Conservation (phyloP, 192 early-diverging fungal genomes). For the Coemansia sp. region DNA sequence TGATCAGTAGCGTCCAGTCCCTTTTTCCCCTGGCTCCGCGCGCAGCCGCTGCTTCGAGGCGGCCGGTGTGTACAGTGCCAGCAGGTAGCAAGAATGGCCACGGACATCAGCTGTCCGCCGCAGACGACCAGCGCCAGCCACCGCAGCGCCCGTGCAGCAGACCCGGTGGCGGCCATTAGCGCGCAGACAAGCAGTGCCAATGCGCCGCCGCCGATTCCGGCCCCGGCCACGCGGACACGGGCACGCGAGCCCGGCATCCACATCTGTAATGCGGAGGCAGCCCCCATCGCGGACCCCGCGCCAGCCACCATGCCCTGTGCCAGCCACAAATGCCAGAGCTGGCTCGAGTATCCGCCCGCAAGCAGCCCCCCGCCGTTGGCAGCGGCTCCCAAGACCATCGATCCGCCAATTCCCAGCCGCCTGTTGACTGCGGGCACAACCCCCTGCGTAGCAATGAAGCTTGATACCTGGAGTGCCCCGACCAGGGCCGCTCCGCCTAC, state of each 20-base stretch:
- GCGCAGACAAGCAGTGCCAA: background rate
- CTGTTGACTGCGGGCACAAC: background rate
- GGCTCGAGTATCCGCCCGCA: background rate
- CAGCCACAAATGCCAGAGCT: slow-evolving; percentile 2
- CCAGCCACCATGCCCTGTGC: background rate
- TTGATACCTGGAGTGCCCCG: background rate
- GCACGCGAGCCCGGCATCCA: no score
- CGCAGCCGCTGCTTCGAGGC: background rate
- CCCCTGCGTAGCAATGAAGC: background rate
- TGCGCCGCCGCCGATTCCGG: slow-evolving; percentile 1
- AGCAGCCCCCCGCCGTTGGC: background rate
- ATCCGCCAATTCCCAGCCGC: background rate
- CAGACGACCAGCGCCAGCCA: slow-evolving; percentile 1
- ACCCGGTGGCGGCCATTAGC: background rate
- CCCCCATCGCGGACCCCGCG: background rate
- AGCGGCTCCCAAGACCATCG: background rate
- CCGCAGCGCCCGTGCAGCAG: background rate
- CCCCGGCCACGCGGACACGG: no score
- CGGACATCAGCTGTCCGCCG: background rate
- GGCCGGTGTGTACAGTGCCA: background rate
- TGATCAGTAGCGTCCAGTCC: background rate
- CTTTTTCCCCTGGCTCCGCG: no score
- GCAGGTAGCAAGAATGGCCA: background rate
- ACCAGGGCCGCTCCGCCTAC: background rate
- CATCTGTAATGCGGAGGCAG: background rate